Base-by-base conservation (phyloP, 257 asterid species). In the Nicotiana obtusifolia region DNA sequence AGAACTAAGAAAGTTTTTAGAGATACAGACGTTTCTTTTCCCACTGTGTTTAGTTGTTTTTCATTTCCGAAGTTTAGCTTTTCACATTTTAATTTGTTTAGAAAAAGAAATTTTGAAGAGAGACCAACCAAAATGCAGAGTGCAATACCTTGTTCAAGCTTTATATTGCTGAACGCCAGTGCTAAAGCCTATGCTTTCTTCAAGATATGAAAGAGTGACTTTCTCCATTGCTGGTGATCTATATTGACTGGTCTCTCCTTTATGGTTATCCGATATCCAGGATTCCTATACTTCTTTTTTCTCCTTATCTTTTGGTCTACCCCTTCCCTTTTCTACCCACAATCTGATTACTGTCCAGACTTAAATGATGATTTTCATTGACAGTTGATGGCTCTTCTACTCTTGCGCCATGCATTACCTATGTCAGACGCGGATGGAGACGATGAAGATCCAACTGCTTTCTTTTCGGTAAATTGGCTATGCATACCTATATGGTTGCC, bases 371-470 rank as follows among this genome's bases (percentile, higher is more conserved):
- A 66, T 84, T 28, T 66, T 41, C 56, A 28, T 84, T 81, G 84
- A 84, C 97, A 96, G 99, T 86, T 96, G 77, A 90, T 96, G 97
- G 97, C 98, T 86, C 98, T 96, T 88, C 87, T 96, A 86, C 91
- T 96, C 52, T 86, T 96, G 92, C 92, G 99, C 84, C 98, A 96
- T 85, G 98, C 98, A 76, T 82, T 93, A 79, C 91, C 89, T 60
- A 85, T 91, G 82, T 85, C 97, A 11, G 99, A 95, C 66, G 90
- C 88, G 77, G 97, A 93, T 86, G 89, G 77, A 47, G 94, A 93
- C 7, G 96, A 94, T 22, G 98, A 90, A 22, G 97, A 93, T 57
- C 91, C 94, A 66, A 88, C 97, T 20, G 85, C 99, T 56, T 87
- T 93, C 79, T 89, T 96, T 88, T 93, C 98, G 37, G 99, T 96